These are phyloP conservation scores for Salix purpurea DNA, from an alignment of 345 rosid species.

Conservation along the genomic window DNA sequence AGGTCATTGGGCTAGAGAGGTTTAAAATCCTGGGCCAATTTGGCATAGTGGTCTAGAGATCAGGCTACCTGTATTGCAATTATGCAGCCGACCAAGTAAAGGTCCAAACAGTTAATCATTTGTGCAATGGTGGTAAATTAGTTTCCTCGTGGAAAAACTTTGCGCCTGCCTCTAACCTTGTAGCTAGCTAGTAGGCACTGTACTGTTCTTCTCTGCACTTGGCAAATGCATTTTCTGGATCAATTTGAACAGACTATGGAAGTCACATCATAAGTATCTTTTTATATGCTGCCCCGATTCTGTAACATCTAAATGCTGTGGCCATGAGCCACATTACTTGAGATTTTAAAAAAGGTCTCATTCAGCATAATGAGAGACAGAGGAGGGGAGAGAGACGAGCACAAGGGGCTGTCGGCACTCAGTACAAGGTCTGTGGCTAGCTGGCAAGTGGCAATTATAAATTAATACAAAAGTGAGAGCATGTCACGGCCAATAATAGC, in stretches of 20 bases:
- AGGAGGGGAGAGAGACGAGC: background rate
- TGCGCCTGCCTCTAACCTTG: background rate
- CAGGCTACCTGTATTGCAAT: too few species aligned
- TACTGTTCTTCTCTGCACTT: too few species aligned
- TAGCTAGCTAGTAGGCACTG: too few species aligned
- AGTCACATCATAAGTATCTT: too few species aligned
- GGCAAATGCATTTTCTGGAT: too few species aligned
- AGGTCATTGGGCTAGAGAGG: background rate
- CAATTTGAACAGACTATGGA: too few species aligned
- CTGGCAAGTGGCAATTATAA: constrained; percentile 5
- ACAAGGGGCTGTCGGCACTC: background rate
- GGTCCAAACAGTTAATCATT: background rate
- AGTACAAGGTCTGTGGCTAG: background rate
- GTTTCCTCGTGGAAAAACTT: too few species aligned
- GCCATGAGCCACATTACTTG: background rate
- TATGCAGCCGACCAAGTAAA: background rate
- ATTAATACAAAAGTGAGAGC: background rate
- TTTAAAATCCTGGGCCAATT: background rate
- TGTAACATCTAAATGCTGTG: too few species aligned
- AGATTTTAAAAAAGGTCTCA: background rate
- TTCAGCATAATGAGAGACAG: background rate
- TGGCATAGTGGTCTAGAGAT: background rate
- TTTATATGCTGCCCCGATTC: too few species aligned
- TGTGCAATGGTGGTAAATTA: too few species aligned
- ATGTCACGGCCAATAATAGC: background rate